Conservation (phyloP, 1,284 basidiomycete genomes). For the Singerocomus inundabilis region DNA sequence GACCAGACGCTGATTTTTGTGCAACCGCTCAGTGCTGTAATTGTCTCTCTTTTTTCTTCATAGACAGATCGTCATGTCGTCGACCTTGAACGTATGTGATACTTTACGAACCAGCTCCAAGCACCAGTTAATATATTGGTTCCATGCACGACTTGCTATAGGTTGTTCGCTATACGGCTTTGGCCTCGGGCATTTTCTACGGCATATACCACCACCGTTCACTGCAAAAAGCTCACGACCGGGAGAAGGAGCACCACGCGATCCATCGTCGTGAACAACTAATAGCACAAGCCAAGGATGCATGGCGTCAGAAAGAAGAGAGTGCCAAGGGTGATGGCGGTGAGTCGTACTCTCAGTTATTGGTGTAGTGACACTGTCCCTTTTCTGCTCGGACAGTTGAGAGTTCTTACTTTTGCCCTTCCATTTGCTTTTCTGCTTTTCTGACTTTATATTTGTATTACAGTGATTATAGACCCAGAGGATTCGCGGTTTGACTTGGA, state of each 20-base stretch:
- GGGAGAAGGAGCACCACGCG: slow-evolving; percentile 66
- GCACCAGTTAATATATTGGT: slow-evolving; percentile 17
- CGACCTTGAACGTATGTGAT: slow-evolving; percentile 58
- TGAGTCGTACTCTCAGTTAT: slow-evolving; percentile 37
- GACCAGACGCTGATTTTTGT: slow-evolving; percentile 8
- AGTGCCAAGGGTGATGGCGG: slow-evolving; percentile 47
- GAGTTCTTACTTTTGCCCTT: not conserved
- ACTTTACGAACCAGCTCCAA: not conserved
- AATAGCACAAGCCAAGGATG: slow-evolving; percentile 86
- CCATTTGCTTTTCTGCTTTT: not conserved
- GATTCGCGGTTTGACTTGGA: slow-evolving; percentile 97
- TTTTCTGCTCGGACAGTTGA: not conserved
- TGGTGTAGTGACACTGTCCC: not conserved
- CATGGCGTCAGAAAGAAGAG: slow-evolving; percentile 80
- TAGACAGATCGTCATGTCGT: slow-evolving; percentile 46
- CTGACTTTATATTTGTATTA: slow-evolving; percentile 18
- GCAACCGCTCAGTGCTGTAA: slow-evolving; percentile 14
- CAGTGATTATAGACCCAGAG: slow-evolving; percentile 91
- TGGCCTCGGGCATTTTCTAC: slow-evolving; percentile 86
- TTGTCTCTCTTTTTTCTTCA: slow-evolving; percentile 16
- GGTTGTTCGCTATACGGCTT: slow-evolving; percentile 96
- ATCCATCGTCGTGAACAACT: slow-evolving; percentile 74
- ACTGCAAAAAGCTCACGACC: slow-evolving; percentile 81
- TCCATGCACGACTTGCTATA: slow-evolving; percentile 34
- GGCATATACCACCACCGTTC: slow-evolving; percentile 91